Percentiles rank a stretch among this genome's conserved stretches.
phyloP scores from a whole-genome alignment of 495 filamentous ascomycete genomes.

The Xylaria castorea region DNA sequence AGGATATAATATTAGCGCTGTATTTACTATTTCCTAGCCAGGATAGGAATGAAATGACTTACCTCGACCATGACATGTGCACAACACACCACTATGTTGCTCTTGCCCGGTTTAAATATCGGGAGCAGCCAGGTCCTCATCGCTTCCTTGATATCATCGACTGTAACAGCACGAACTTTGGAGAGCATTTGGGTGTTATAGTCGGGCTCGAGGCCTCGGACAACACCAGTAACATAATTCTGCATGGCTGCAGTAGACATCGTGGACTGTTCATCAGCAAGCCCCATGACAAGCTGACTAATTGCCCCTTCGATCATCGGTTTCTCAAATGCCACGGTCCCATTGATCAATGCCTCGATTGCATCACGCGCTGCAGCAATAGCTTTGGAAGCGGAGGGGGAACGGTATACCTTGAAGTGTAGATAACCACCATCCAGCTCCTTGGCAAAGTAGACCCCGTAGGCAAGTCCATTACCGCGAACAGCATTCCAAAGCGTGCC shows the following conservation, averaged over 20 bases:
- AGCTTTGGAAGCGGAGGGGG: constrained; percentile 87
- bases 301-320: constrained; percentile 88
- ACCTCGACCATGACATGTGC: constrained; percentile 85
- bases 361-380: constrained; percentile 78
- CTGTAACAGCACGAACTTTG: constrained; percentile 74
- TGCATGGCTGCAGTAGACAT: constrained; percentile 78
- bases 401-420: constrained; percentile 83
- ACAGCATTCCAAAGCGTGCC: constrained; percentile 93
- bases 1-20: constrained; percentile 29
- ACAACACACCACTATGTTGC: constrained; percentile 89
- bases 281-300: constrained; percentile 80
- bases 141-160: constrained; percentile 77
- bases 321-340: constrained; percentile 73
- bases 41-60: constrained; percentile 40
- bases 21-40: constrained; percentile 14
- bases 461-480: constrained; percentile 90
- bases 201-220: constrained; percentile 76
- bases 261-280: constrained; percentile 86
- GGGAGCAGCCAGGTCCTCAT: constrained; percentile 79
- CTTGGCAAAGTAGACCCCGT: constrained; percentile 77
- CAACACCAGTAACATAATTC: constrained; percentile 82
- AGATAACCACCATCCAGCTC: constrained; percentile 80
- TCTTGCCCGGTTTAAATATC: constrained; percentile 74
- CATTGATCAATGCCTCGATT: constrained; percentile 57
- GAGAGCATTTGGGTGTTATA: constrained; percentile 79